Evolutionary conservation across 2,329 filamentous ascomycete species (phyloP).

Genomic region (Chaetomiaceae sp.): DNA sequence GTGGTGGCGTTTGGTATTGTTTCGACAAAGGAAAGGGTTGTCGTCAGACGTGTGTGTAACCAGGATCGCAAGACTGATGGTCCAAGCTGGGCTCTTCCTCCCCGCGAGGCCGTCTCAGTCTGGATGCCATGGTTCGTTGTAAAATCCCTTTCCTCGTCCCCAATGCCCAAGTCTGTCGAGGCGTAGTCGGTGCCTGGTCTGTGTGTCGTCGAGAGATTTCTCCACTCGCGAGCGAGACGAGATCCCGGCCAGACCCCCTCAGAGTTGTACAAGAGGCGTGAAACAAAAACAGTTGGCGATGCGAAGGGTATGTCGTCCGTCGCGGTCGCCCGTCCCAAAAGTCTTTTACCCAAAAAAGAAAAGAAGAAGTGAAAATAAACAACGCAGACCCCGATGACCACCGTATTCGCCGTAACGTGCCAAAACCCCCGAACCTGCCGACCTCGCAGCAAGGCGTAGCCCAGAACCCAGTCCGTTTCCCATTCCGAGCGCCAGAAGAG

Average conservation of each 20-base stretch:
- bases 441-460: conserved; percentile 24
- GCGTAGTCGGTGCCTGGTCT: conserved; percentile 6
- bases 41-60: conserved; percentile 18
- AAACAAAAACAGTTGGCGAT: conserved; percentile 15
- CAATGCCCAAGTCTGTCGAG: conserved; percentile 9
- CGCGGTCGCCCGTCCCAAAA: conserved; percentile 6
- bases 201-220: conserved; percentile 20
- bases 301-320: conserved; percentile 2
- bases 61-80: conserved; percentile 6
- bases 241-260: conserved; percentile 3
- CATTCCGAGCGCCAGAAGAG: conserved; percentile 25
- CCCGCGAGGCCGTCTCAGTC: conserved; percentile 10
- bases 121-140: conserved; percentile 2
- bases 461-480: conserved; percentile 20
- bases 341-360: too few species aligned
- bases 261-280: conserved; percentile 16
- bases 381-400: conserved; percentile 14
- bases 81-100: conserved; percentile 20
- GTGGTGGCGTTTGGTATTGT: background rate
- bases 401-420: conserved; percentile 23
- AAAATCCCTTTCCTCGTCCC: conserved; percentile 14
- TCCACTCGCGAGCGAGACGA: conserved; percentile 17
- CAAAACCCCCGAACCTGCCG: conserved; percentile 18
- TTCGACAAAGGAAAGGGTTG: conserved; percentile 16
- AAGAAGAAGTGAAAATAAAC: conserved; percentile 8